Evolutionary conservation across 2,329 filamentous ascomycete species (phyloP).

Genomic region (Nothomitra cinnamomea): DNA sequence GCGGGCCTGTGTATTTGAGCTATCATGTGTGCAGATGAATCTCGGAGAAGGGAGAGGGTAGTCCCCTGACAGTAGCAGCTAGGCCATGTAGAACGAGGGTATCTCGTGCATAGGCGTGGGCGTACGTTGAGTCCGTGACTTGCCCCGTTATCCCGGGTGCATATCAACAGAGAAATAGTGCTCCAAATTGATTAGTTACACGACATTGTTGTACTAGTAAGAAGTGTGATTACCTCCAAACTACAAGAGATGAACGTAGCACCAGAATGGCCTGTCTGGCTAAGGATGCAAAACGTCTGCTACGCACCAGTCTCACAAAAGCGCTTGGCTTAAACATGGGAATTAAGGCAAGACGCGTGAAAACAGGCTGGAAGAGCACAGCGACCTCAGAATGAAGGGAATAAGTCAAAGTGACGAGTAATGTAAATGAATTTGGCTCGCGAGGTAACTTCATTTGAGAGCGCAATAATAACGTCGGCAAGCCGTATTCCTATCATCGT

Average conservation of each 20-base stretch:
- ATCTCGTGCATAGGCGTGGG: no score
- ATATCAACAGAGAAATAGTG: background rate
- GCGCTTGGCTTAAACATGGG: background rate
- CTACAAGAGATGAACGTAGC: background rate
- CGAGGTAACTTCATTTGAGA: background rate
- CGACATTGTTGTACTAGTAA: background rate
- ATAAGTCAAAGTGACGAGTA: constrained; percentile 1
- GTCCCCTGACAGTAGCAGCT: no score
- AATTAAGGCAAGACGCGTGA: background rate
- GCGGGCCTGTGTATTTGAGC: no score
- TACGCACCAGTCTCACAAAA: background rate
- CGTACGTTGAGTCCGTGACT: no score
- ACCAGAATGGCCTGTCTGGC: background rate
- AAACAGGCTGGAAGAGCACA: background rate
- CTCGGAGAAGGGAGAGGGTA: no score
- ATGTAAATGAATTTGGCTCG: background rate
- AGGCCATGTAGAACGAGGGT: no score
- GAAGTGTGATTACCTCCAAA: background rate
- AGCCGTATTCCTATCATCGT: background rate
- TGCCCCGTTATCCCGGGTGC: no score
- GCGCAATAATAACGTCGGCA: background rate
- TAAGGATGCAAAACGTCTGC: background rate
- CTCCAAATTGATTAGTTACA: constrained; percentile 2
- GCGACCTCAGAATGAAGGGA: background rate
- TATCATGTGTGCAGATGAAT: no score